phyloP scores from a whole-genome alignment of 768 basidiomycete species.

The Auriscalpium microsporum region DNA sequence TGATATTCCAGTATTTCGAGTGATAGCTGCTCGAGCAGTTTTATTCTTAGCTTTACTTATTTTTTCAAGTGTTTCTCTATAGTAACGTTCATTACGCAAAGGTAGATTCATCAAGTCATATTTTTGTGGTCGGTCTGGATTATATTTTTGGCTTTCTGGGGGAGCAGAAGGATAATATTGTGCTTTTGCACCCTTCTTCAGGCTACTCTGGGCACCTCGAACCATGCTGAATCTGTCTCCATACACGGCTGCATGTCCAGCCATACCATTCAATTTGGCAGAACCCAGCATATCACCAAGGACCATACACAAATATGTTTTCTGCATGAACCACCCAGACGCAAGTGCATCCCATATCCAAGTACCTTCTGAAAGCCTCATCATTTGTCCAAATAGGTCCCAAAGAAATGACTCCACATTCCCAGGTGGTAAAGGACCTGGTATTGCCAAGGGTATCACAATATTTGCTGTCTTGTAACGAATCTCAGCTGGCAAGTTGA shows the following conservation, averaged over 20 bases:
- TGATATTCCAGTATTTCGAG: background rate
- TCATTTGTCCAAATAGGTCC: background rate
- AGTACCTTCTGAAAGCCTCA: background rate
- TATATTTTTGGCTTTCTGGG: background rate
- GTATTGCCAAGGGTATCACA: background rate
- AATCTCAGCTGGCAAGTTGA: conserved; percentile 11
- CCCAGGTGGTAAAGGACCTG: background rate
- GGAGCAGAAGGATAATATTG: background rate
- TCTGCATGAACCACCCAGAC: background rate
- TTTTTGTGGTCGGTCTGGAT: background rate
- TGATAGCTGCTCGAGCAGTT: background rate
- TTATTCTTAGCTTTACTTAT: background rate
- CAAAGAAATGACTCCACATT: background rate
- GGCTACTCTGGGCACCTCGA: background rate
- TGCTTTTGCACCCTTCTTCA: background rate
- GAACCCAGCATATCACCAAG: conserved; percentile 28
- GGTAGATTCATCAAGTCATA: background rate
- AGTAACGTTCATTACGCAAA: background rate
- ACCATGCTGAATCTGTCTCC: conserved; percentile 23
- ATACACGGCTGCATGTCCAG: conserved; percentile 6
- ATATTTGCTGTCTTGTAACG: background rate
- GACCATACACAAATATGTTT: conserved; percentile 15
- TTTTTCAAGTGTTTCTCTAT: background rate
- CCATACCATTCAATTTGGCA: conserved; percentile 16
- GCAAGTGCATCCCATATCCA: background rate